A percentile compares a stretch with the other conserved stretches of the same genome.
Conservation (phyloP, 2,329 filamentous ascomycete genomes). For the Fusarium sp. region DNA sequence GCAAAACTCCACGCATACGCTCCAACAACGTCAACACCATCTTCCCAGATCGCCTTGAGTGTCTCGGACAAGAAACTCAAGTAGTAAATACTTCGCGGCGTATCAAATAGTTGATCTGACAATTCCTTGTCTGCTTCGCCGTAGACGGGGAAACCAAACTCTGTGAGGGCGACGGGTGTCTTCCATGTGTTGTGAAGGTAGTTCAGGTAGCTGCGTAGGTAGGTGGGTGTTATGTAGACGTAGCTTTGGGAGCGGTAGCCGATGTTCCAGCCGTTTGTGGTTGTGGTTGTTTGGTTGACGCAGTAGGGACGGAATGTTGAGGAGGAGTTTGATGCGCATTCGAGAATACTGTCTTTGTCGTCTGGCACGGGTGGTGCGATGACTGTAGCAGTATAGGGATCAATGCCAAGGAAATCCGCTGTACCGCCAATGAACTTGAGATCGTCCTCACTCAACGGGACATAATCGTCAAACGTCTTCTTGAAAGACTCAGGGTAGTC, state of each 20-base stretch:
- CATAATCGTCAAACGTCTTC: constrained; percentile 58
- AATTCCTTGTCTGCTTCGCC: constrained; percentile 58
- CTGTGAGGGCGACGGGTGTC: constrained; percentile 61
- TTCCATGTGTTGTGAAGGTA: constrained; percentile 72
- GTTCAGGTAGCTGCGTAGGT: constrained; percentile 66
- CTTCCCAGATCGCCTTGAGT: constrained; percentile 67
- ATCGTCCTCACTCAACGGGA: constrained; percentile 61
- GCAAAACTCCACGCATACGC: constrained; percentile 65
- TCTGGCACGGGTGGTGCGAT: constrained; percentile 59
- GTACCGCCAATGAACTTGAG: constrained; percentile 63
- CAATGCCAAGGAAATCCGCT: constrained; percentile 67
- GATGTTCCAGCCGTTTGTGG: constrained; percentile 67
- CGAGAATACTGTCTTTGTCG: constrained; percentile 55
- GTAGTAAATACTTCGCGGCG: constrained; percentile 67
- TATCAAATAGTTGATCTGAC: constrained; percentile 65
- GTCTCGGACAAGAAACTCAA: constrained; percentile 65
- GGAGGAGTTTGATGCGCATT: constrained; percentile 61
- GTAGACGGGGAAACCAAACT: constrained; percentile 70
- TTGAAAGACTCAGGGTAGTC: constrained; percentile 64
- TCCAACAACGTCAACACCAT: constrained; percentile 66
- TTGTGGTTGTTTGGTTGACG: constrained; percentile 60
- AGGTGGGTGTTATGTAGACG: constrained; percentile 69
- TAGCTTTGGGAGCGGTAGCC: constrained; percentile 68
- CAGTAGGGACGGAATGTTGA: constrained; percentile 65
- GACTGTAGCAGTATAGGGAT: constrained; percentile 69